phyloP scores from a whole-genome alignment of 2,329 filamentous ascomycete genomes.

The Paecilomyces formosus region DNA sequence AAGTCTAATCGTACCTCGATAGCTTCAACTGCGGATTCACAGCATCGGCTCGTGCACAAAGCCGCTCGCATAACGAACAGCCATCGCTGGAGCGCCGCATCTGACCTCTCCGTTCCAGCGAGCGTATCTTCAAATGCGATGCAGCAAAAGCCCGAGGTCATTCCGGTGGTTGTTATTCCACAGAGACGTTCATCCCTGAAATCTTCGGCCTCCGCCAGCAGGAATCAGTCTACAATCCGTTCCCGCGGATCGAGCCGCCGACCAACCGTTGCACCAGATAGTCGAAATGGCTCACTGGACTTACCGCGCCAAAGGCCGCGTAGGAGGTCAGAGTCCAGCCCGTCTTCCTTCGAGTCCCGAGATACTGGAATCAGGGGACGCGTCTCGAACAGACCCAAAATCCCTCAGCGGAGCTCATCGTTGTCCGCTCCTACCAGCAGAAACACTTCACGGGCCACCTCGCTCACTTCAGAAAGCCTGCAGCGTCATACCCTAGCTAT shows the following conservation, averaged over 20 bases:
- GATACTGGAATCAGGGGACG: slow-evolving; percentile 21
- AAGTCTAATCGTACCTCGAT: slow-evolving; percentile 40
- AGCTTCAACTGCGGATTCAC: slow-evolving; percentile 34
- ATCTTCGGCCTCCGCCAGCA: slow-evolving; percentile 29
- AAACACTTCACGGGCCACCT: slow-evolving; percentile 37
- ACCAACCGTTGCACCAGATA: slow-evolving; percentile 29
- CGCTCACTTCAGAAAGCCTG: slow-evolving; percentile 37
- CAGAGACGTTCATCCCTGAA: slow-evolving; percentile 39
- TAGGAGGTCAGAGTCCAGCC: slow-evolving; percentile 33
- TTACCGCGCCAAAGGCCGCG: slow-evolving; percentile 24
- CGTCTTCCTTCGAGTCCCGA: slow-evolving; percentile 13
- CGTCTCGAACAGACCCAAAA: slow-evolving; percentile 19
- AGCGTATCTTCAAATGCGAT: slow-evolving; percentile 22
- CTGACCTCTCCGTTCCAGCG: slow-evolving; percentile 31
- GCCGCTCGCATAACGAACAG: slow-evolving; percentile 42
- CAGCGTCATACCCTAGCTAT: slow-evolving; percentile 25
- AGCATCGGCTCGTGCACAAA: slow-evolving; percentile 46
- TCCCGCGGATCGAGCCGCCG: slow-evolving; percentile 32
- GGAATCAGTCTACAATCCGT: slow-evolving; percentile 28
- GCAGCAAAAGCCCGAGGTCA: slow-evolving; percentile 30
- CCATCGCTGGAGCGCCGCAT: slow-evolving; percentile 35
- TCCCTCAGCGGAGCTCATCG: slow-evolving; percentile 37
- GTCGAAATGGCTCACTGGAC: slow-evolving; percentile 23
- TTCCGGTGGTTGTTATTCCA: slow-evolving; percentile 42
- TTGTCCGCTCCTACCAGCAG: slow-evolving; percentile 41